Evolutionary conservation across 306 rosid genomes (phyloP).

Genomic region (Astragalus membranaceus): DNA sequence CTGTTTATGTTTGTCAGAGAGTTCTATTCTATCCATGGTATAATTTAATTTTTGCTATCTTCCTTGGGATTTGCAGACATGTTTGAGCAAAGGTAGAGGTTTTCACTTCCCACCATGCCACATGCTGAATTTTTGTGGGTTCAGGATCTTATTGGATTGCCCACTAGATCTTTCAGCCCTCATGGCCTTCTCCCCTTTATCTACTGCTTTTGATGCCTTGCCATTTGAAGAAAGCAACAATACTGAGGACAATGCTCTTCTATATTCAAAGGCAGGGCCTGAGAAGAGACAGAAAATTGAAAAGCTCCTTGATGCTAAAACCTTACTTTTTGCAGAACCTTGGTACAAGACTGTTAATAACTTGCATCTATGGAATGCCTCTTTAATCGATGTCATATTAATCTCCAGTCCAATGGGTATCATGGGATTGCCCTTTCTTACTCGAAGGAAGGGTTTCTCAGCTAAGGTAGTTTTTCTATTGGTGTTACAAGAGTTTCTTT

Average conservation of each 20-base stretch:
- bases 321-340: conserved; percentile 59
- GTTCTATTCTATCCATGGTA: background rate
- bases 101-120: conserved; percentile 80
- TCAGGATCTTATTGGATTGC: conserved; percentile 71
- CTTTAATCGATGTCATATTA: conserved; percentile 63
- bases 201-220: too few relatives aligned
- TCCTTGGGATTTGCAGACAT: conserved; percentile 30
- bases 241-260: conserved; percentile 13
- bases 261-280: conserved; percentile 18
- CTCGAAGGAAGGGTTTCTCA: conserved; percentile 64
- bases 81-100: conserved; percentile 76
- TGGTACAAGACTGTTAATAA: conserved; percentile 66
- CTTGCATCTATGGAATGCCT: conserved; percentile 57
- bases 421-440: conserved; percentile 74
- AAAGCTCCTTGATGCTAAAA: conserved; percentile 37
- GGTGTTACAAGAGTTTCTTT: background rate
- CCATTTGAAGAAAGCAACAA: conserved; percentile 17
- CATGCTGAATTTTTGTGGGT: conserved; percentile 61
- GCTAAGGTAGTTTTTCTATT: conserved; percentile 50
- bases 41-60: background rate
- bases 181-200: conserved; percentile 64
- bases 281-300: conserved; percentile 43
- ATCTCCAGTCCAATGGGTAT: conserved; percentile 90
- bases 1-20: background rate
- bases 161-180: conserved; percentile 81